These are phyloP conservation scores for Aspergillus caelatus DNA, from an alignment of 2,329 filamentous ascomycete genomes.

Conservation along the genomic window DNA sequence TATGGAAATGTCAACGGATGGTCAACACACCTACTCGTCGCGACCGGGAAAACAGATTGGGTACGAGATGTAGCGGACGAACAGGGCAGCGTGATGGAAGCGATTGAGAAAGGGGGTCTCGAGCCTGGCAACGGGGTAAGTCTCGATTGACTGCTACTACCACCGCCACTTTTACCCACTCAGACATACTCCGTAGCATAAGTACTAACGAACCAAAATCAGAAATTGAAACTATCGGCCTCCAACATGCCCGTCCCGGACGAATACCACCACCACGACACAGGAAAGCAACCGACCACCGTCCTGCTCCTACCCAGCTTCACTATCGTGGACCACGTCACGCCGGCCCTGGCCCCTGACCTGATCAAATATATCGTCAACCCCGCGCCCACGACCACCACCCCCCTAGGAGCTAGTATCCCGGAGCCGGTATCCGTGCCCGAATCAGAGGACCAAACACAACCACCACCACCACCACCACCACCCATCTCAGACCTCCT, in stretches of 20 bases:
- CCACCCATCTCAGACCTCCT: slow-evolving; percentile 25
- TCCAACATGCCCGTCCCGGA: slow-evolving; percentile 84
- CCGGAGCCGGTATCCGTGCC: neutral
- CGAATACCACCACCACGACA: slow-evolving; percentile 60
- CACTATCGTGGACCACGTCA: slow-evolving; percentile 79
- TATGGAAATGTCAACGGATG: slow-evolving; percentile 87
- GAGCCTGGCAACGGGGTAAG: slow-evolving; percentile 47
- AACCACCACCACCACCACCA: neutral
- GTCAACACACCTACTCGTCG: slow-evolving; percentile 87
- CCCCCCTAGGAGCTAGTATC: slow-evolving; percentile 56
- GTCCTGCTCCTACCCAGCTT: slow-evolving; percentile 85
- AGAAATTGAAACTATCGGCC: slow-evolving; percentile 88
- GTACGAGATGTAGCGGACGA: slow-evolving; percentile 86
- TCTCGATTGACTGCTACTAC: neutral
- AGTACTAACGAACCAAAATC: neutral
- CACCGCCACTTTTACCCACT: too few relatives aligned
- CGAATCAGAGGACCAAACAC: neutral
- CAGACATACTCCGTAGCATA: neutral
- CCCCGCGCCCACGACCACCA: slow-evolving; percentile 72
- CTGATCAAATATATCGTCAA: slow-evolving; percentile 74
- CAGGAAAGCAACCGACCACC: slow-evolving; percentile 68
- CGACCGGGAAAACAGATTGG: slow-evolving; percentile 97
- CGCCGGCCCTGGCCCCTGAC: slow-evolving; percentile 70
- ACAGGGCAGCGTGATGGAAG: slow-evolving; percentile 81
- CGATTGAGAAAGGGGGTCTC: slow-evolving; percentile 56